These are phyloP conservation scores for Colletotrichum lini DNA, from an alignment of 2,329 filamentous ascomycete species.

Conservation along the genomic window DNA sequence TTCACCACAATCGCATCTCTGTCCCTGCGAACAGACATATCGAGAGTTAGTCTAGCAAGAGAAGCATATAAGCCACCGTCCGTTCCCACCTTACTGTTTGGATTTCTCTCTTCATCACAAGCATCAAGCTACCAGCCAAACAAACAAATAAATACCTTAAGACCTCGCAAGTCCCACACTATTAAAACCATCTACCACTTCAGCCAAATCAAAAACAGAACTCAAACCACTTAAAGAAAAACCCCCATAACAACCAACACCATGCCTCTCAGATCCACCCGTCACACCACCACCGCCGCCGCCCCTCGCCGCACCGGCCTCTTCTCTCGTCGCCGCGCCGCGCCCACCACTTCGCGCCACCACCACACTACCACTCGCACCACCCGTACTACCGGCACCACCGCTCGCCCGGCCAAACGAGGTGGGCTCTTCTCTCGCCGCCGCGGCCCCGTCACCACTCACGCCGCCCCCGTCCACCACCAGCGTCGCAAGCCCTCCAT, in stretches of 20 bases:
- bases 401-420: conserved; percentile 59
- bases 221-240: conserved; percentile 8
- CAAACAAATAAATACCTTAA: conserved; percentile 24
- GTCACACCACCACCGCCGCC: conserved; percentile 43
- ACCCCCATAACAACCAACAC: conserved; percentile 39
- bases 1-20: not conserved
- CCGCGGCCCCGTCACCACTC: conserved; percentile 43
- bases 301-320: conserved; percentile 41
- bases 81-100: conserved; percentile 6
- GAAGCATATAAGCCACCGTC: conserved; percentile 39
- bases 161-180: conserved; percentile 15
- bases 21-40: not conserved
- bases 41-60: conserved; percentile 6
- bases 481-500: conserved; percentile 78
- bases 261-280: conserved; percentile 52
- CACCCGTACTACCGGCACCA: conserved; percentile 50
- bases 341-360: conserved; percentile 45
- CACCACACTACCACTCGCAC: conserved; percentile 40
- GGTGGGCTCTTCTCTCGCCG: conserved; percentile 57
- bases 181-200: conserved; percentile 16
- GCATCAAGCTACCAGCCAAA: conserved; percentile 32
- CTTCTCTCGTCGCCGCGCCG: conserved; percentile 47
- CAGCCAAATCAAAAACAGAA: conserved; percentile 11
- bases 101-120: conserved; percentile 9
- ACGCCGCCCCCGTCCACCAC: conserved; percentile 63